A percentile compares a stretch with the other conserved stretches of the same genome.
Conservation (phyloP, 345 rosid genomes). For the Hibiscus tridactylites region DNA sequence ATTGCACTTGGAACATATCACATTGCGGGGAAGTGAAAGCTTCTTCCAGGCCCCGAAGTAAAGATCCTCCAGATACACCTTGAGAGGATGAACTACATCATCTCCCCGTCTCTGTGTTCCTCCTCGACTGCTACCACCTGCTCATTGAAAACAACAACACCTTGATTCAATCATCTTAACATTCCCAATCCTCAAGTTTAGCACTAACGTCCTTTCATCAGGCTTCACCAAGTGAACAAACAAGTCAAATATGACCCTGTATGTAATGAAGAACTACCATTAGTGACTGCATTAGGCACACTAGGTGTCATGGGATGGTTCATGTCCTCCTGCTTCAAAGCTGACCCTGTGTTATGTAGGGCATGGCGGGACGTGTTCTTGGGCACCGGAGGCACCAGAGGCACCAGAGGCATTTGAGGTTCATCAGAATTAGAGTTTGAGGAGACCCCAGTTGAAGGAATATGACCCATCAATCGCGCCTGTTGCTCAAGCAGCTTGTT, state of each 20-base stretch:
- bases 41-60: slow-evolving; percentile 70
- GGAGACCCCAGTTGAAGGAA: slow-evolving; percentile 49
- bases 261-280: slow-evolving; percentile 62
- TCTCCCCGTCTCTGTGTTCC: background rate
- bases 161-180: background rate
- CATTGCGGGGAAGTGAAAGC: slow-evolving; percentile 34
- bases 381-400: slow-evolving; percentile 61
- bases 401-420: slow-evolving; percentile 58
- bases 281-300: slow-evolving; percentile 46
- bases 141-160: background rate
- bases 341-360: slow-evolving; percentile 45
- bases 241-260: slow-evolving; percentile 14
- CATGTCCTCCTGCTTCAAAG: slow-evolving; percentile 50
- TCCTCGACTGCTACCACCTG: slow-evolving; percentile 19
- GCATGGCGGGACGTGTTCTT: slow-evolving; percentile 54
- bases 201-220: too few species aligned
- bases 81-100: slow-evolving; percentile 57
- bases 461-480: slow-evolving; percentile 70
- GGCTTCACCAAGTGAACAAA: too few species aligned
- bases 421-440: slow-evolving; percentile 64
- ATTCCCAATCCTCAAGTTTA: background rate
- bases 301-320: slow-evolving; percentile 40
- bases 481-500: slow-evolving; percentile 93
- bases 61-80: slow-evolving; percentile 73
- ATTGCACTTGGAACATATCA: background rate